Base-by-base conservation (phyloP, 345 rosid species). In the Corymbia maculata region DNA sequence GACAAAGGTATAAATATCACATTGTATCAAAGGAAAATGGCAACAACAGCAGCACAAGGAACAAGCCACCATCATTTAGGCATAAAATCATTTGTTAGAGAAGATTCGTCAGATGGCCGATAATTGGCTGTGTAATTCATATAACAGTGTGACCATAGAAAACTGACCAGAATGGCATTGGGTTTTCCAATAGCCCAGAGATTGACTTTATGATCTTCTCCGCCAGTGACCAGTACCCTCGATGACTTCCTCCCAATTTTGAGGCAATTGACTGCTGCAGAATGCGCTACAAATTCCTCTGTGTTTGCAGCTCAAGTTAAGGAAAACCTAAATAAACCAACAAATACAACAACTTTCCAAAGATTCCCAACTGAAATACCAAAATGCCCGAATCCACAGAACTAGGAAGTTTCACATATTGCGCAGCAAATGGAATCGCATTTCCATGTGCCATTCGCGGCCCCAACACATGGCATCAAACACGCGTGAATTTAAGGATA, bases 101-200 rank as follows among this genome's bases (percentile, higher is more conserved):
- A 42, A 75, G 82, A 75, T 36, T 36, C 82, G 36, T 75, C 49
- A 75, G 82, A 75, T 36, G 82, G 47, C 36, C 22, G 26, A 75
- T 75, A 75, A 36, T 32, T 53, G 49, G 50, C 42, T n/a, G 44
- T 14, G 28, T 52, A 53, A 52, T 85, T 85, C 66, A 85, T 21
- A 19, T 16, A 15, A 85, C 28, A 16, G 17, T 21, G 47, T 85
- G 66, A 85, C 49, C 88, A 57, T 21, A 86, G 91, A 91, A 93
- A 94, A 94, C 98, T 96, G 86, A 97, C 99, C 99, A 95, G 94
- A 91, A 98, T 94, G 79, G 99, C 97, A 87, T 98, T 97, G 92
- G 99, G 99, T 92, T 98, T 98, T 91, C 99, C 99, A 86, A 98
- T 98, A 93, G 99, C 98, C 99, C 99, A 98, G 85, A 98, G 97